Evolutionary conservation across 352 stramenopile genomes (phyloP).

Genomic region (Phytophthora pini): DNA sequence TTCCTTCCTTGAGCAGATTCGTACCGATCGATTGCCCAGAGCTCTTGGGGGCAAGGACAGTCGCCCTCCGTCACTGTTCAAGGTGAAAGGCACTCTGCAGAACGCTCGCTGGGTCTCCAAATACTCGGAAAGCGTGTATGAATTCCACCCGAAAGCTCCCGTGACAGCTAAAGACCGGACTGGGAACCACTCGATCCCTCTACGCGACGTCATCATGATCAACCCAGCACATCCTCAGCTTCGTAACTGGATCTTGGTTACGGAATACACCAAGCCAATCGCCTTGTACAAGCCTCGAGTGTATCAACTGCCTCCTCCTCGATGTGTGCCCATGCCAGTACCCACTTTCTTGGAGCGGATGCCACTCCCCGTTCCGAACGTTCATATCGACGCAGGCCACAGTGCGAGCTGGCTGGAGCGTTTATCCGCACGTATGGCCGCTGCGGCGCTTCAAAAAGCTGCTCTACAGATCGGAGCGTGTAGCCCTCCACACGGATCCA

Average conservation of each 20-base stretch:
- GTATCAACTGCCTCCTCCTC: slow-evolving; percentile 83
- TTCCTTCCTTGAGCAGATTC: slow-evolving; percentile 90
- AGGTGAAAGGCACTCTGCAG: slow-evolving; percentile 85
- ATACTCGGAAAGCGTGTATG: slow-evolving; percentile 65
- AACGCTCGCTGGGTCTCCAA: slow-evolving; percentile 72
- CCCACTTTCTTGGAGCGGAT: slow-evolving; percentile 80
- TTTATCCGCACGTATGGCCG: slow-evolving; percentile 54
- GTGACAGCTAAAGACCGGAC: slow-evolving; percentile 83
- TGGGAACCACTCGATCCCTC: slow-evolving; percentile 29
- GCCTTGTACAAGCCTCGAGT: slow-evolving; percentile 81
- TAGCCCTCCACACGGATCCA: slow-evolving; percentile 60
- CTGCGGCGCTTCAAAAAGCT: slow-evolving; percentile 62
- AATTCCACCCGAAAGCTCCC: slow-evolving; percentile 75
- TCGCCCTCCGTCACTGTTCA: slow-evolving; percentile 65
- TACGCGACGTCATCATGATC: slow-evolving; percentile 65
- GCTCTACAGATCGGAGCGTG: slow-evolving; percentile 73
- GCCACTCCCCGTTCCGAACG: slow-evolving; percentile 72
- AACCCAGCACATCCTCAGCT: slow-evolving; percentile 62
- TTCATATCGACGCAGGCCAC: slow-evolving; percentile 65
- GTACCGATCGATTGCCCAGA: slow-evolving; percentile 61
- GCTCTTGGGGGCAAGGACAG: slow-evolving; percentile 29
- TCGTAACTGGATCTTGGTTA: slow-evolving; percentile 70
- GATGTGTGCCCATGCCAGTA: slow-evolving; percentile 89
- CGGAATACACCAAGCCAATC: slow-evolving; percentile 65
- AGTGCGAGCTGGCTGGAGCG: slow-evolving; percentile 78